Evolutionary conservation across 1,284 basidiomycete species (phyloP), one percentile per base, ranked within the genome.

Genomic region (Laetiporus sulphureus): DNA sequence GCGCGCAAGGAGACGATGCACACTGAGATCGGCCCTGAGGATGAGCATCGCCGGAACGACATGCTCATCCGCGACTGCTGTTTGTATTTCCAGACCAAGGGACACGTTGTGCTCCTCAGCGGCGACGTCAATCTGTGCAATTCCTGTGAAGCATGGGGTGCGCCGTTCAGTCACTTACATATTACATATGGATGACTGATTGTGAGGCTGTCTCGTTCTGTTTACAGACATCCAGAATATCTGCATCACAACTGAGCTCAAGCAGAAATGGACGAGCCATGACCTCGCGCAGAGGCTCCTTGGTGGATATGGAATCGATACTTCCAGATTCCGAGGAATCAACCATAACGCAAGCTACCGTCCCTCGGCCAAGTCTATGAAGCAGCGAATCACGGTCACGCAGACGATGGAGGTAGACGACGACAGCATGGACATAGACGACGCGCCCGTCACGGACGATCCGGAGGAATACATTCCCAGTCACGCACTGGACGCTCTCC

Each of bases 61-160:
- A 67, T 69, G 36, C 60, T 79, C 22, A 86, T 89, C 50, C 61
- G 83, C 32, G 84, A 87, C 56, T 89, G 85, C 51, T 83, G 78
- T 53, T 60, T 69, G 48, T 83, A 76, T 57, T 85, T 80, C 54
- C 41, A 41, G 25, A 42, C 45, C 15, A 53, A 48, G 29, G 57
- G 55, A 5, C 38, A 45, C 25, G 63, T 66, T 21, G 50, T 73
- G 40, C 54, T 87, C 32, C 75, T 78, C 54, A 84, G 77, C 42
- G 71, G 67, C 36, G 85, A 88, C 57, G 78, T 73, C 35, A 80
- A 82, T 50, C 59, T 89, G 23, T 74, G 70, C 42, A 64, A 76
- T 41, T 66, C 75, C 46, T 67, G 70, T 18, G 67, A 75, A 33
- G 37, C 19, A 32, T 19, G 10, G 34, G 34, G 36, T 41, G 15